Conservation (phyloP, 495 filamentous ascomycete species). For the Neurospora terricola region DNA sequence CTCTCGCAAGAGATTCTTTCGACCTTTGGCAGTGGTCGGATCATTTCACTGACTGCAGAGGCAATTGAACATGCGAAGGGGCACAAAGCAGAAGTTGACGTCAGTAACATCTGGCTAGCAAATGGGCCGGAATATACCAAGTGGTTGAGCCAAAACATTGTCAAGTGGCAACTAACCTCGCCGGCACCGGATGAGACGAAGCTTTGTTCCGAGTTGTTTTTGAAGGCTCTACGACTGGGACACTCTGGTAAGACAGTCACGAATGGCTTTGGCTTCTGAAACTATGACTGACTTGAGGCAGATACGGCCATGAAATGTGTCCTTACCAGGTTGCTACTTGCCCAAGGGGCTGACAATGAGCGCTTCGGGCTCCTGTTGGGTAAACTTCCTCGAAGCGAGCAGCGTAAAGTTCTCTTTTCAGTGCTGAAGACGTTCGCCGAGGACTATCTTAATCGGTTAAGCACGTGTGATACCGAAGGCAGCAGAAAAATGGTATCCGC, state of each 20-base stretch:
- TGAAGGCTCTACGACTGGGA: conserved; percentile 60
- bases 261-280: conserved; percentile 8
- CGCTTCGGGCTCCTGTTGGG: conserved; percentile 36
- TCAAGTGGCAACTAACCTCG: conserved; percentile 35
- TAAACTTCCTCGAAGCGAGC: conserved; percentile 43
- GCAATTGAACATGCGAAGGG: conserved; percentile 48
- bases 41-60: conserved; percentile 66
- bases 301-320: conserved; percentile 46
- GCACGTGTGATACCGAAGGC: conserved; percentile 18
- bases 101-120: conserved; percentile 49
- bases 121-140: conserved; percentile 51
- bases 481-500: conserved; percentile 33
- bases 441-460: conserved; percentile 34
- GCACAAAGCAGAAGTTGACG: conserved; percentile 1
- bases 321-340: conserved; percentile 36
- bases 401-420: conserved; percentile 46
- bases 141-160: conserved; percentile 68
- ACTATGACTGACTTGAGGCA: conserved; percentile 20
- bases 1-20: conserved; percentile 33
- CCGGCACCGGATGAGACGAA: conserved; percentile 35
- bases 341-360: conserved; percentile 16
- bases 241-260: conserved; percentile 48
- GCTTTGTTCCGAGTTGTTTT: conserved; percentile 49
- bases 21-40: conserved; percentile 58
- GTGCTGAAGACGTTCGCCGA: conserved; percentile 51